These are phyloP conservation scores for Phytophthora parvispora DNA, from an alignment of 352 stramenopile genomes.

Conservation along the genomic window DNA sequence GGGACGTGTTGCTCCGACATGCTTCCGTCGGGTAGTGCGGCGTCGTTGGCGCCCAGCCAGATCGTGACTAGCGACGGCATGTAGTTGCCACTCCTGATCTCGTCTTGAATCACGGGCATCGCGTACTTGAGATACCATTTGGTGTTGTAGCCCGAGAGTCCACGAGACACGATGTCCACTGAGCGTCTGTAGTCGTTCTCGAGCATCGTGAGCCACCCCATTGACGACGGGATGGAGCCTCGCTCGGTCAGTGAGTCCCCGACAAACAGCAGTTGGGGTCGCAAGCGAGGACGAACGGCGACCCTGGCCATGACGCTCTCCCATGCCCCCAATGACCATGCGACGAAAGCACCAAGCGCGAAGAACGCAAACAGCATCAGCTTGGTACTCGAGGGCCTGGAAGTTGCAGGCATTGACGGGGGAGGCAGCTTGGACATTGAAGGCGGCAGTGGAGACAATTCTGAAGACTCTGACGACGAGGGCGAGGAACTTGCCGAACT, in stretches of 20 bases:
- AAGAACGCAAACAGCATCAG: constrained; percentile 16
- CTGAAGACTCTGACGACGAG: neutral
- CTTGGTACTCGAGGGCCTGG: constrained; percentile 18
- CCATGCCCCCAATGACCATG: constrained; percentile 29
- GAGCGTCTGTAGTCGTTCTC: constrained; percentile 52
- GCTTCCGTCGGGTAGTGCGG: constrained; percentile 44
- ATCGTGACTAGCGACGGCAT: constrained; percentile 49
- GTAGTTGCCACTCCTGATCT: constrained; percentile 34
- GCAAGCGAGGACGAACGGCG: constrained; percentile 10
- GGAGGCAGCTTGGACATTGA: neutral
- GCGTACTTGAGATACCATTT: constrained; percentile 43
- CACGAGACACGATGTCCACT: constrained; percentile 55
- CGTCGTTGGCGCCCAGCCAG: constrained; percentile 70
- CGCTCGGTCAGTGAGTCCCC: constrained; percentile 72
- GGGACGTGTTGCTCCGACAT: constrained; percentile 49
- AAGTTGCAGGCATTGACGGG: neutral
- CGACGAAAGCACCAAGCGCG: constrained; percentile 19
- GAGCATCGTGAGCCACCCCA: constrained; percentile 52
- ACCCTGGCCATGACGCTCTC: constrained; percentile 3
- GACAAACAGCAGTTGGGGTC: constrained; percentile 45
- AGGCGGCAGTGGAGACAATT: neutral
- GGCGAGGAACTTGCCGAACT: neutral
- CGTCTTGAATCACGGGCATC: constrained; percentile 36
- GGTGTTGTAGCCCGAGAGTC: constrained; percentile 67
- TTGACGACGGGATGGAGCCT: constrained; percentile 38